Evolutionary conservation across 2,329 filamentous ascomycete genomes (phyloP), one percentile per base, ranked within the genome.

Genomic region (Chaetomium olivaceum): DNA sequence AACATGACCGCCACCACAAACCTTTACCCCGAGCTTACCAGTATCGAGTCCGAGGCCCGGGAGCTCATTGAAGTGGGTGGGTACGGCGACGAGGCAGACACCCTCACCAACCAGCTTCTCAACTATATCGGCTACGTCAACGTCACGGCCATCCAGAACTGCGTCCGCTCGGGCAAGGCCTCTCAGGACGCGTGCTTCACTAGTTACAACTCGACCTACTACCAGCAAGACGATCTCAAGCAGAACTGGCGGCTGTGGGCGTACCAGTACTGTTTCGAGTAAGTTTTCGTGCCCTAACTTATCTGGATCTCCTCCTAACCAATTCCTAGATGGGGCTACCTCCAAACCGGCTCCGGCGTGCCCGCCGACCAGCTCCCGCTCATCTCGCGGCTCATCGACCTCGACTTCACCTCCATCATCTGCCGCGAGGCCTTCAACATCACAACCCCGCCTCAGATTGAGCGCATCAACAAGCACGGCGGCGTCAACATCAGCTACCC

Each of bases 401-500:
- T 92, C 0, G 81, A 87, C 2, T 92, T 88, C 75, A 76, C 81
- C 2, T 86, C 85, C 0, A 76, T 83, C 3, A 80, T 88, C 71
- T 96, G 92, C 79, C 80, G 81, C 0, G 80, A 85, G 8, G 85
- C 85, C 0, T 96, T 93, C 81, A 89, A 89, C 77, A 87, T 93
- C 73, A 87, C 84, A 0, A 76, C 79, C 0, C 85, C 84, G 0
- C 84, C 92, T 0, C 81, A 93, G 60, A 78, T 89, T 0, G 82
- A 86, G 1, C 80, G 81, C 0, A 87, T 95, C 76, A 95, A 96
- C 80, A 87, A 89, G 73, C 89, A 90, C 69, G 92, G 92, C 51
- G 90, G 87, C 14, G 91, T 88, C 76, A 79, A 85, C 74, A 89
- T 95, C 71, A 84, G 85, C 55, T 93, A 92, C 74, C 85, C 89